Base-by-base conservation (phyloP, 495 filamentous ascomycete species). In the Penicillium fimorum region DNA sequence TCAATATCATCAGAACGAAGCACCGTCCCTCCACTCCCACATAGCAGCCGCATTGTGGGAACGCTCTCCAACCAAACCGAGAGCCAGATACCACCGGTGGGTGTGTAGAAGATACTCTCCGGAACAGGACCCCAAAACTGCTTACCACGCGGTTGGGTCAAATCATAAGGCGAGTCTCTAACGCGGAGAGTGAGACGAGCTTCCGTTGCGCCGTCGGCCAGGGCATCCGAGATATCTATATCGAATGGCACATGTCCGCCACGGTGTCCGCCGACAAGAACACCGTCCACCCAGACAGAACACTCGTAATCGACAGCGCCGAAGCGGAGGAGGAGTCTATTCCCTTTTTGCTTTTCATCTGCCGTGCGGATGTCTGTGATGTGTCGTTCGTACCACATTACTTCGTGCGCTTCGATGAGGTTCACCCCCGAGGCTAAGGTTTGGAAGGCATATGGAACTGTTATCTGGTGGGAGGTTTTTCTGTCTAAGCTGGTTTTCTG, bases 401-500 rank as follows among this genome's bases (percentile, higher is more conserved):
- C 74, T 63, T 86, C 82, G 64, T 86, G 83, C 9, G 75, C 82
- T 51, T 76, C 76, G 48, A 73, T 72, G 29, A 83, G 72, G 47
- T 75, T 60, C 27, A 86, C 77, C 2, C 81, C 82, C 1, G 81
- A 84, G 0, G 81, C 81, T 8, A 74, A 75, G 13, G 76, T 73
- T 65, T 85, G 83, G 63, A 84, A 86, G 1, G 77, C 80, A 57
- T 79, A 86, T 2, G 82, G 82, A 17, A 86, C 82, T 40, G 74
- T 66, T 56, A 85, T 86, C 5, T 66, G 68, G 37, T 58, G 65
- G 7, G 57, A 37, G 7, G 47, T 29, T 38, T 44, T 7, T 38
- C 29, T 64, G 3, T 38, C 33, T 66, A 50, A 42, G 62, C 49
- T 5, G 63, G 65, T 67, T 51, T 61, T 58, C 1, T 62, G 70